These are phyloP conservation scores for Phytophthora multivora DNA, from an alignment of 352 stramenopile genomes.

Conservation along the genomic window DNA sequence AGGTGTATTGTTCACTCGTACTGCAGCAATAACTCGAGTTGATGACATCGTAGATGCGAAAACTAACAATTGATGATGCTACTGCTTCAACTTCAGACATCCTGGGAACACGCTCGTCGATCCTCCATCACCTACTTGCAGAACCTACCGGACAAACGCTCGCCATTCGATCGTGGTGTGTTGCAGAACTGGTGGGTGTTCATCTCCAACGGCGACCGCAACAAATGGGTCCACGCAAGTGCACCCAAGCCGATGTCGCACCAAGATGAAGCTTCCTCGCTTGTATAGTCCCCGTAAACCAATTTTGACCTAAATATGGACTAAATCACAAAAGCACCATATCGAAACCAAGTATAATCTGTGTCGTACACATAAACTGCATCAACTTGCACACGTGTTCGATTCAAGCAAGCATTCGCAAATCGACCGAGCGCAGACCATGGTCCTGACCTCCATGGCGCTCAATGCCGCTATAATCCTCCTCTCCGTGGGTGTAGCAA, in stretches of 20 bases:
- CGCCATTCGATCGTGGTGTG: constrained; percentile 66
- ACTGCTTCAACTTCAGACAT: constrained; percentile 46
- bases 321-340: constrained; percentile 21
- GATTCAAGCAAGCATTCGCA: constrained; percentile 4
- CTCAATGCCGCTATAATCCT: constrained; percentile 27
- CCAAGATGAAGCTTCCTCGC: constrained; percentile 17
- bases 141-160: constrained; percentile 55
- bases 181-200: constrained; percentile 74
- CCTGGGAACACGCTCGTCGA: constrained; percentile 77
- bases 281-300: constrained; percentile 17
- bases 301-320: constrained; percentile 12
- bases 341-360: constrained; percentile 1
- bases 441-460: constrained; percentile 19
- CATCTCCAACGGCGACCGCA: constrained; percentile 45
- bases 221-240: constrained; percentile 65
- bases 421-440: neutral
- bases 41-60: neutral
- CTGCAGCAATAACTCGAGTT: neutral
- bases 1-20: neutral
- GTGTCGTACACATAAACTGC: neutral
- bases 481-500: constrained; percentile 26
- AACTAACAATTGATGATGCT: neutral
- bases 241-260: constrained; percentile 31
- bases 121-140: constrained; percentile 77
- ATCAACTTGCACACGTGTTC: constrained; percentile 26